Evolutionary conservation across 1,284 basidiomycete species (phyloP).

Genomic region (Amylostereum areolatum): DNA sequence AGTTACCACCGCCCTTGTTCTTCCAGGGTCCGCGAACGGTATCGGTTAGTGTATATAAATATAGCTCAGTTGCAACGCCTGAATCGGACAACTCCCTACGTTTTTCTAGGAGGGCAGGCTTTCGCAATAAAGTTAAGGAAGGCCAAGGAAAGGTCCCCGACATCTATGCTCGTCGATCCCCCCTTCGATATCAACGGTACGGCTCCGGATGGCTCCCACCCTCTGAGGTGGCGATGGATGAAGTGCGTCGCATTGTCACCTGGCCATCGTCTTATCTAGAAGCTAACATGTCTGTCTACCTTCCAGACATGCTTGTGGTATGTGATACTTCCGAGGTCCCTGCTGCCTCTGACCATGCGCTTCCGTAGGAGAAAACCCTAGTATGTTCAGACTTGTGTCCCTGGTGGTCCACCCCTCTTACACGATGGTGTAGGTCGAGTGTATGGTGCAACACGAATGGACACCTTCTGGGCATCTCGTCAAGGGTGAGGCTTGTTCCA

Average conservation of each 20-base stretch:
- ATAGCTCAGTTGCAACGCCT: background rate
- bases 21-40: slow-evolving; percentile 47
- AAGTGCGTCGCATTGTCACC: slow-evolving; percentile 34
- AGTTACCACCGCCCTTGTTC: slow-evolving; percentile 40
- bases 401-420: too few relatives aligned
- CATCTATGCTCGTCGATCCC: slow-evolving; percentile 62
- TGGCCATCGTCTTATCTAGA: background rate
- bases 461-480: slow-evolving; percentile 57
- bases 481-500: slow-evolving; percentile 32
- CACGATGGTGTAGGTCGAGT: slow-evolving; percentile 10
- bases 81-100: background rate
- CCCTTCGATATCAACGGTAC: slow-evolving; percentile 40
- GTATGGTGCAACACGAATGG: slow-evolving; percentile 48
- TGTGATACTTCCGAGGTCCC: slow-evolving; percentile 3
- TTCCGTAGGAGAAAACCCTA: slow-evolving; percentile 21
- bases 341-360: background rate
- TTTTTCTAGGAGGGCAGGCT: slow-evolving; percentile 53
- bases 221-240: slow-evolving; percentile 52
- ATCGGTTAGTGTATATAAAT: slow-evolving; percentile 40
- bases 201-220: slow-evolving; percentile 19
- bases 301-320: slow-evolving; percentile 11
- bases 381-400: background rate
- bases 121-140: slow-evolving; percentile 64
- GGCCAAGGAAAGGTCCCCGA: slow-evolving; percentile 49
- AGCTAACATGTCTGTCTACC: background rate